Evolutionary conservation across 768 basidiomycete genomes (phyloP).

Genomic region (Russula compacta): DNA sequence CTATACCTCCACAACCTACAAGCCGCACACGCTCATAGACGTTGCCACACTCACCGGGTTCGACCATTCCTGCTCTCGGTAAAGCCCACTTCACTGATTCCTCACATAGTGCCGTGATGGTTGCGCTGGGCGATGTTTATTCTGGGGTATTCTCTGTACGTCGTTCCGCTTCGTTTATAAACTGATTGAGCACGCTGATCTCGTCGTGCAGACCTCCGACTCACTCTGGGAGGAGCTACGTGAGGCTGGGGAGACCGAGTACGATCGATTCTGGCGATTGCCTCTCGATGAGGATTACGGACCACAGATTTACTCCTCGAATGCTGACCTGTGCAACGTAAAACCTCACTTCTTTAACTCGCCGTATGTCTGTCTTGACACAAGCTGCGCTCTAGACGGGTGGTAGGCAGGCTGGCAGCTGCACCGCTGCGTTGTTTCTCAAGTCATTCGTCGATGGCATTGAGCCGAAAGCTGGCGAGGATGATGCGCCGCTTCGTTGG

Average conservation of each 20-base stretch:
- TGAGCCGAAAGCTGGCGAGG: conserved; percentile 48
- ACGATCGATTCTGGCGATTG: conserved; percentile 87
- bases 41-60: conserved; percentile 84
- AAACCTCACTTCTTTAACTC: conserved; percentile 6
- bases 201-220: conserved; percentile 49
- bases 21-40: conserved; percentile 76
- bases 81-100: background rate
- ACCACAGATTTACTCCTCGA: conserved; percentile 65
- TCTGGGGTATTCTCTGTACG: conserved; percentile 71
- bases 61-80: conserved; percentile 9
- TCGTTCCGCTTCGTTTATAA: conserved; percentile 2
- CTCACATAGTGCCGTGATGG: conserved; percentile 50
- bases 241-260: conserved; percentile 60
- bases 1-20: conserved; percentile 68
- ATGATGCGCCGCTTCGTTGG: conserved; percentile 53
- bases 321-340: conserved; percentile 78
- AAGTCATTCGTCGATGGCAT: conserved; percentile 74
- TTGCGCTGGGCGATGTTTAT: conserved; percentile 68
- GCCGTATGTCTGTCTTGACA: background rate
- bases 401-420: conserved; percentile 60
- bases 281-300: conserved; percentile 78
- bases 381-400: conserved; percentile 41
- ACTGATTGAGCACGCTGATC: background rate
- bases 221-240: conserved; percentile 63
- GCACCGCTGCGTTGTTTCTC: conserved; percentile 82